A percentile compares a stretch with the other conserved stretches of the same genome.
Evolutionary conservation across 73 alveolate genomes (phyloP).

Genomic region (Effrenium voratum): DNA sequence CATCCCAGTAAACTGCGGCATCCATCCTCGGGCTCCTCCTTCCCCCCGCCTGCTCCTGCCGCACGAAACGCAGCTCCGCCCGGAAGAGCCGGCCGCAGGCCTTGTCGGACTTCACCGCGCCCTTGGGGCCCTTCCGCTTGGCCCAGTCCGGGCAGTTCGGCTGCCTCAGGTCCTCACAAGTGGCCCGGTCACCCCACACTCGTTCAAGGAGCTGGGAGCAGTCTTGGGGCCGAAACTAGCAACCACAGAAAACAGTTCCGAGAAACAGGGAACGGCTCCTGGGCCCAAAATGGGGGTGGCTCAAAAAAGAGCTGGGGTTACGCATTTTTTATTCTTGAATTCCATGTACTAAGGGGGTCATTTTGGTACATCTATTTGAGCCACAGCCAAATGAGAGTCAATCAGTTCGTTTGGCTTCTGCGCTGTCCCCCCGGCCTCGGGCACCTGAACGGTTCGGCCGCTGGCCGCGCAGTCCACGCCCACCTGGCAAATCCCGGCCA

Average conservation of each 20-base stretch:
- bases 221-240: no score
- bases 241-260: no score
- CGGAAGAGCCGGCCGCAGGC: slow-evolving; percentile 44
- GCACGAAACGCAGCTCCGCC: neutral
- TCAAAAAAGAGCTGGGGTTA: no score
- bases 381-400: neutral
- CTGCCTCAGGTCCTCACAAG: neutral
- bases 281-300: no score
- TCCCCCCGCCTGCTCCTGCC: neutral
- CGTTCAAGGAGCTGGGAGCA: no score
- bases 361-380: no score
- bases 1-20: neutral
- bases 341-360: no score
- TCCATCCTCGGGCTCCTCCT: neutral
- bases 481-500: slow-evolving; percentile 66
- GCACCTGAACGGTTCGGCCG: slow-evolving; percentile 24
- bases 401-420: neutral
- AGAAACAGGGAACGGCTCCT: no score
- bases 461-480: slow-evolving; percentile 83
- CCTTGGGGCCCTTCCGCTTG: neutral
- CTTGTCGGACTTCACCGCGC: neutral
- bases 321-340: no score
- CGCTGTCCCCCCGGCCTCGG: neutral
- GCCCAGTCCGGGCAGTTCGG: slow-evolving; percentile 21
- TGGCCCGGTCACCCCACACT: no score